Percentiles rank a stretch among this genome's conserved stretches.
phyloP scores from a whole-genome alignment of 495 filamentous ascomycete genomes.

The Xylaria bambusicola region DNA sequence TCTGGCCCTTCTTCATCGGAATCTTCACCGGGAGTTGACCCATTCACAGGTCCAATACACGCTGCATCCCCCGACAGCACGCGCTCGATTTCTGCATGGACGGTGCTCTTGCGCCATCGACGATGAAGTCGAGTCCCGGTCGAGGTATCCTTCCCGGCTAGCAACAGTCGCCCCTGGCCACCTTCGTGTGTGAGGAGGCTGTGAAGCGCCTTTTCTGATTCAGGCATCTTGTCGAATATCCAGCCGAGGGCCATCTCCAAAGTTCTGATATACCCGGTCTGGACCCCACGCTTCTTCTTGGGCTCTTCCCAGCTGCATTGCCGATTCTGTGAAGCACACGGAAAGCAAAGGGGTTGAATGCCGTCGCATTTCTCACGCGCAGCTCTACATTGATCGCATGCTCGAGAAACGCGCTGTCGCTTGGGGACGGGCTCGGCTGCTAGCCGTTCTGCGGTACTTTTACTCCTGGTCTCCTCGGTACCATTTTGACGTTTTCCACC shows the following conservation, averaged over 20 bases:
- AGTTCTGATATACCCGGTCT: slow-evolving; percentile 63
- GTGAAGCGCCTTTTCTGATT: slow-evolving; percentile 33
- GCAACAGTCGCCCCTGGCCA: slow-evolving; percentile 24
- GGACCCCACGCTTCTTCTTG: slow-evolving; percentile 71
- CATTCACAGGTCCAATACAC: slow-evolving; percentile 18
- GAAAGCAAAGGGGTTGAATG: slow-evolving; percentile 60
- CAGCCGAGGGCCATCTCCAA: slow-evolving; percentile 54
- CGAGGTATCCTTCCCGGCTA: slow-evolving; percentile 51
- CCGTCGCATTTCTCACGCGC: slow-evolving; percentile 71
- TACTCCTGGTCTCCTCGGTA: slow-evolving; percentile 18
- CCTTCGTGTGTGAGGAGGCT: slow-evolving; percentile 31
- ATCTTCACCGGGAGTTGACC: slow-evolving; percentile 39
- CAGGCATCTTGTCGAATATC: slow-evolving; percentile 36
- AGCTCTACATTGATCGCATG: slow-evolving; percentile 68
- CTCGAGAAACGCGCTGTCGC: slow-evolving; percentile 66
- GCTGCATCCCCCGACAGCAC: slow-evolving; percentile 49
- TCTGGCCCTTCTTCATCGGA: slow-evolving; percentile 32
- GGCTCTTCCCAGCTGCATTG: slow-evolving; percentile 68
- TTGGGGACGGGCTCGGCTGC: slow-evolving; percentile 22
- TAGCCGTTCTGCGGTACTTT: slow-evolving; percentile 16
- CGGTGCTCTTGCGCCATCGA: slow-evolving; percentile 58
- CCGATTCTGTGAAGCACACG: slow-evolving; percentile 60
- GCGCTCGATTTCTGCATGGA: slow-evolving; percentile 56
- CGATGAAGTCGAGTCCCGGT: slow-evolving; percentile 58
- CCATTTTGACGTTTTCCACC: slow-evolving; percentile 19